Evolutionary conservation across 352 stramenopile species (phyloP).

Genomic region (Phytophthora podocarpi): DNA sequence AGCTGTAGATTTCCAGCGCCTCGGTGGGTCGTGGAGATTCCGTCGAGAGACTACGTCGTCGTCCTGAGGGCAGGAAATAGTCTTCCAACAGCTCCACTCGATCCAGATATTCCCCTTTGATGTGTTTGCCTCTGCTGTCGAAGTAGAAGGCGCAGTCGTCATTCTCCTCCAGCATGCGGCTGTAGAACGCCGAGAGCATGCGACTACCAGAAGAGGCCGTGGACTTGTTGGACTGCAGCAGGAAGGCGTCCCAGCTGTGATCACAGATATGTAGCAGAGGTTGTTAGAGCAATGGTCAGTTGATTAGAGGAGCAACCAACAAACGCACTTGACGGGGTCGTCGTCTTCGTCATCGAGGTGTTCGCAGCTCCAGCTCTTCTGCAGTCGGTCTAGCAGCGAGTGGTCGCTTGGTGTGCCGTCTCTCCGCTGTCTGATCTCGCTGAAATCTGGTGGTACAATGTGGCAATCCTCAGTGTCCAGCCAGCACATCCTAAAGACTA

Average conservation of each 20-base stretch:
- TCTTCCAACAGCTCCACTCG: conserved; percentile 59
- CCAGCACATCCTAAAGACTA: no score
- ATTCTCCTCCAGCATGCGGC: conserved; percentile 68
- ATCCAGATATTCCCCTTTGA: conserved; percentile 61
- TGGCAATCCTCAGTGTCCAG: background rate
- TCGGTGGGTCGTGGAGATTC: conserved; percentile 5
- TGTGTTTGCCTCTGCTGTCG: conserved; percentile 51
- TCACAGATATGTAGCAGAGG: no score
- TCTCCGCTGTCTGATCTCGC: conserved; percentile 15
- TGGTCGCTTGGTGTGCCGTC: conserved; percentile 21
- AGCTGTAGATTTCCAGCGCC: conserved; percentile 33
- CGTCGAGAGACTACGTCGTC: background rate
- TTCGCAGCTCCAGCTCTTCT: conserved; percentile 53
- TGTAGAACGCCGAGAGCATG: conserved; percentile 84
- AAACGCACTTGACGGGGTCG: conserved; percentile 34
- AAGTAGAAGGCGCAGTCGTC: conserved; percentile 74
- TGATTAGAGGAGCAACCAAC: background rate
- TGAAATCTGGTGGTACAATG: conserved; percentile 2
- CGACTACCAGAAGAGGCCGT: conserved; percentile 70
- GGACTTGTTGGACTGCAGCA: conserved; percentile 45
- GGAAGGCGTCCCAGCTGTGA: conserved; percentile 48
- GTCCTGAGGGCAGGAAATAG: conserved; percentile 47
- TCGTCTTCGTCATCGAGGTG: conserved; percentile 30
- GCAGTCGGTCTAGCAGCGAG: conserved; percentile 58
- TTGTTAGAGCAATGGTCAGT: background rate